Base-by-base conservation (phyloP, 202 grass and related monocot genomes). In the Setaria italica region DNA sequence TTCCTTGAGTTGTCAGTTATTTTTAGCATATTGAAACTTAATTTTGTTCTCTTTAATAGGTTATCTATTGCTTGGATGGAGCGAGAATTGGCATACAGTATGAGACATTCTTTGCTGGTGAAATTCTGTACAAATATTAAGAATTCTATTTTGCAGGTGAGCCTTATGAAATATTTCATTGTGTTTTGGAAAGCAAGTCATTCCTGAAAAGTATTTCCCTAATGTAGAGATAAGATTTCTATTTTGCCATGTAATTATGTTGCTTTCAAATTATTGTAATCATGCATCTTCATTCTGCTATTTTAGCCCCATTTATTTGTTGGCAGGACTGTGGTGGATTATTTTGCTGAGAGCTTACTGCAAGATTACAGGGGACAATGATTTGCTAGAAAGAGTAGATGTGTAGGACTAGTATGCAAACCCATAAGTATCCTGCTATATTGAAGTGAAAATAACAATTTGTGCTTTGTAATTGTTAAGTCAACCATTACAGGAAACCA, bases 381-480 rank as follows among this genome's bases (percentile, higher is more conserved):
- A 87, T 80, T 83, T 99, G 77, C 97, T 91, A 85, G 92, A 94
- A 87, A 99, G 93, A 88, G 90, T 96, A 64, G 93, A 96, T 83
- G 97, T 99, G 75, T 93, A 99, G 84, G 25, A 25, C 25, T 25
- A 25, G 10, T 47, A 58, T 59, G 51, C 57, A 47, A 50, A 12
- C 9, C 50, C 9, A 29, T 14, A 43, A 48, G 20, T 41, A 12
- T 58, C 53, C 34, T 72, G 5, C 62, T 62, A 7, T 82, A 50
- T 50, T 37, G 5, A 54, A 39, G 20, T 62, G 17, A 50, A n/a
- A 48, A 20, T 25, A 77, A n/a, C 6, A 53, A 6, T 48, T 30
- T 42, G 8, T 62, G 4, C 37, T 77, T 77, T 51, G 9, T 68
- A 35, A 33, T 64, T 63, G n/a, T 84, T n/a, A 47, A 10, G 9